Evolutionary conservation across 441 rosid genomes (phyloP), one percentile per base, ranked within the genome.

Genomic region (Omphalea diandra): DNA sequence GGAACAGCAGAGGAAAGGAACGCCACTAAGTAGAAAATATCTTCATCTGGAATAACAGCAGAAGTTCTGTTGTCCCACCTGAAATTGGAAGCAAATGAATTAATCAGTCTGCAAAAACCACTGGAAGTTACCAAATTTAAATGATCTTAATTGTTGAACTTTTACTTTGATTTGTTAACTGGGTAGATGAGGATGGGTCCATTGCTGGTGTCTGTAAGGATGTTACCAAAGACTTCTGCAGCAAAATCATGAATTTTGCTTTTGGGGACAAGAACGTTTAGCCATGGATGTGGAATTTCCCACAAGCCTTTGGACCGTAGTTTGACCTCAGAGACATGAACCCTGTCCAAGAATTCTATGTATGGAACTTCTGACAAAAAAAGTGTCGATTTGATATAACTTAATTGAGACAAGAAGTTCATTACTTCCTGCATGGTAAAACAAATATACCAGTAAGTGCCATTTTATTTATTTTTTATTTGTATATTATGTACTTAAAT

Each of bases 221-320:
- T 89, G 32, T 82, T 87, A 41, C 94, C 91, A 67, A 94, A 94
- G 10, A 94, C 96, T 58, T 77, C 87, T 74, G 72, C 75, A 4
- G 98, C 97, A 78, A 94, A 94, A 14, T 73, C 75, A 14, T 84
- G 77, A 41, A 92, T 80, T 75, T 76, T 88, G 82, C 93, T 89
- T 80, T 81, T 82, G 43, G 99, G 98, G 29, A 94, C 80, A 49
- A 92, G 85, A 53, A 94, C 97, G 80, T 94, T 94, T 60, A 94
- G 89, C 99, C 99, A 94, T 68, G 98, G 99, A 74, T 94, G 98
- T 2, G 99, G 99, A 72, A 94, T 90, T 76, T 92, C 98, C 99
- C 98, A 94, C 65, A 92, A 80, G 72, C 98, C 98, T 80, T 87
- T 90, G 22, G 93, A 82, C 69, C 90, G 73, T 26, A 94, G 82